These are phyloP conservation scores for Pseudocercospora crystallina DNA, from an alignment of 2,329 filamentous ascomycete genomes.

Conservation along the genomic window DNA sequence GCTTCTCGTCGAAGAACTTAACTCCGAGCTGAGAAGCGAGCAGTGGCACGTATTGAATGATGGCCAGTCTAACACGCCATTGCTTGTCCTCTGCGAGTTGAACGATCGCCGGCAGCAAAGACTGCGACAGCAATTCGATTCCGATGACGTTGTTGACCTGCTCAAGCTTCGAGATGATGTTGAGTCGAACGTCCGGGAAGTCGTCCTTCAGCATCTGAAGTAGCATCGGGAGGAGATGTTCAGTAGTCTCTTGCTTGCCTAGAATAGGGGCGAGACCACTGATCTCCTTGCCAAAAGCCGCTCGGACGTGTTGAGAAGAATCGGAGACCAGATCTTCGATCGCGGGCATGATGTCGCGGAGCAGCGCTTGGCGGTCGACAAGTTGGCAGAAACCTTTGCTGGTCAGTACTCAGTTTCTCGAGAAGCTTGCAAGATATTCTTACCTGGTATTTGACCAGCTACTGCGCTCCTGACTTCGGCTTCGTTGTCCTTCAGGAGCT, in stretches of 20 bases:
- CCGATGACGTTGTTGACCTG: slow-evolving; percentile 98
- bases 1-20: slow-evolving; percentile 97
- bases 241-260: slow-evolving; percentile 98
- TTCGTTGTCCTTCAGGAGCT: slow-evolving; percentile 95
- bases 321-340: slow-evolving; percentile 96
- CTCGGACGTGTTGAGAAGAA: slow-evolving; percentile 92
- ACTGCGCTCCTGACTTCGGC: slow-evolving; percentile 96
- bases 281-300: slow-evolving; percentile 93
- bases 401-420: slow-evolving; percentile 29
- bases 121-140: slow-evolving; percentile 94
- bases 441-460: slow-evolving; percentile 90
- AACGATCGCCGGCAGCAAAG: slow-evolving; percentile 92
- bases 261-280: slow-evolving; percentile 94
- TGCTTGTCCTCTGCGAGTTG: slow-evolving; percentile 98
- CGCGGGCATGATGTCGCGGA: slow-evolving; percentile 94
- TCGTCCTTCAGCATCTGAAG: slow-evolving; percentile 99
- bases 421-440: slow-evolving; percentile 12
- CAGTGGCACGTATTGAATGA: slow-evolving; percentile 98
- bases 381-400: slow-evolving; percentile 79
- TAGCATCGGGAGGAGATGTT: slow-evolving; percentile 97
- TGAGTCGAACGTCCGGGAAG: slow-evolving; percentile 94
- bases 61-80: slow-evolving; percentile 95
- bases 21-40: slow-evolving; percentile 94
- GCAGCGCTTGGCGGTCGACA: slow-evolving; percentile 80
- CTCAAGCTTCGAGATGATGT: slow-evolving; percentile 99